These are phyloP conservation scores for Exutisphaerella laricina DNA, from an alignment of 2,329 filamentous ascomycete species.

Conservation along the genomic window DNA sequence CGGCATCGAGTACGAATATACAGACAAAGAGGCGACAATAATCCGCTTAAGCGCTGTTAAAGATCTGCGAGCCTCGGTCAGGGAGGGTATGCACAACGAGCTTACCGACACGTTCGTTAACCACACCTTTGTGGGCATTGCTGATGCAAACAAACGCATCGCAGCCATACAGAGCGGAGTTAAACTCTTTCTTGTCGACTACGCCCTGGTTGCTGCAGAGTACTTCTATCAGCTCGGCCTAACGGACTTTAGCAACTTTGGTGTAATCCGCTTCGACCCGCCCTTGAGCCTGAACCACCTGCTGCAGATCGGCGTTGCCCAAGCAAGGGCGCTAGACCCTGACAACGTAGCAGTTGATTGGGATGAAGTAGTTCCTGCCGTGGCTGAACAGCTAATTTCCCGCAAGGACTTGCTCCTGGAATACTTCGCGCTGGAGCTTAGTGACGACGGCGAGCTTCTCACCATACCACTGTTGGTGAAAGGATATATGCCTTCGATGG, in stretches of 20 bases:
- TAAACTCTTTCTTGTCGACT: constrained; percentile 88
- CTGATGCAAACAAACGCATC: constrained; percentile 79
- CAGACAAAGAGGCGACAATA: constrained; percentile 61
- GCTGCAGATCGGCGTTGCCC: constrained; percentile 65
- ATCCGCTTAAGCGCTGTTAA: constrained; percentile 82
- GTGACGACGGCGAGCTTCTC: constrained; percentile 67
- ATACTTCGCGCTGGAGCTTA: constrained; percentile 85
- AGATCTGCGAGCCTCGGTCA: constrained; percentile 72
- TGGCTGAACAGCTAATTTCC: constrained; percentile 64
- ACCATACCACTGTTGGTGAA: constrained; percentile 80
- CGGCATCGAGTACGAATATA: constrained; percentile 63
- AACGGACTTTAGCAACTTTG: constrained; percentile 95
- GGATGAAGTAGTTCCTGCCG: constrained; percentile 58
- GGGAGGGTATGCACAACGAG: constrained; percentile 74
- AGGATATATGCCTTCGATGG: constrained; percentile 78
- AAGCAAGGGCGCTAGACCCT: constrained; percentile 47
- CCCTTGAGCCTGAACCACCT: constrained; percentile 66
- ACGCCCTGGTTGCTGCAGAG: constrained; percentile 76
- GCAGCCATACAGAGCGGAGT: constrained; percentile 92
- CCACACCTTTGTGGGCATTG: constrained; percentile 89
- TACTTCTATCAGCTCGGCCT: constrained; percentile 95
- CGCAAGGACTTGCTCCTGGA: constrained; percentile 81
- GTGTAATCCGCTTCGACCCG: constrained; percentile 71
- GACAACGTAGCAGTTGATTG: constrained; percentile 57
- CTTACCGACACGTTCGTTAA: constrained; percentile 81